These are phyloP conservation scores for Nymphaea colorata DNA, from an alignment of 164 flowering plant species.

Conservation along the genomic window DNA sequence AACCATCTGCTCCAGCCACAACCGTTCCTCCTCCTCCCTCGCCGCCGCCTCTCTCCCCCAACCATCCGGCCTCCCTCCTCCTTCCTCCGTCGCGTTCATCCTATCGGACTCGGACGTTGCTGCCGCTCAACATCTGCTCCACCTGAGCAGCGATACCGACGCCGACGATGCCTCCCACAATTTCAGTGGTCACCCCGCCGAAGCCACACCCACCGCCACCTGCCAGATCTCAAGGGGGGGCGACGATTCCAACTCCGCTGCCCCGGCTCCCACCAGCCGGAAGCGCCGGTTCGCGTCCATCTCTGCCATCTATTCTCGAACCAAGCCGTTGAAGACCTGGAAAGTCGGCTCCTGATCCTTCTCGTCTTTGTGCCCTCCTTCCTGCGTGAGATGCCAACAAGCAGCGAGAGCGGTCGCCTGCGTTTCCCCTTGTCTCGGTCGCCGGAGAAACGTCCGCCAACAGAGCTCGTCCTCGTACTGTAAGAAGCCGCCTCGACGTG, in stretches of 20 bases:
- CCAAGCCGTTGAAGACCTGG: slow-evolving; percentile 7
- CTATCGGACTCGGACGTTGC: slow-evolving; percentile 1
- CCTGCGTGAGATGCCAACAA: not conserved
- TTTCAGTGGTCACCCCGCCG: no score
- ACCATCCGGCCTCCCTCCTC: not conserved
- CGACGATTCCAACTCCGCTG: not conserved
- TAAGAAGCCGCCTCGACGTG: no score
- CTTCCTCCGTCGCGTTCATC: not conserved
- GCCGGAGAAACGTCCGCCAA: no score
- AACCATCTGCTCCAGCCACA: not conserved
- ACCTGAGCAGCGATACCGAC: not conserved
- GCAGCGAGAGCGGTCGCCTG: not conserved
- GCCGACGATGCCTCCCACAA: not conserved
- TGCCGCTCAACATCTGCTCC: not conserved
- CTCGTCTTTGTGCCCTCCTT: not conserved
- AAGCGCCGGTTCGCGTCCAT: slow-evolving; percentile 6
- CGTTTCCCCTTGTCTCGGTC: not conserved
- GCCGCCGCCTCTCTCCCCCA: not conserved
- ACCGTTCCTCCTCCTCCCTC: not conserved
- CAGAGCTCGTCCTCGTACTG: no score
- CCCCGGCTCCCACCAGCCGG: slow-evolving; percentile 2
- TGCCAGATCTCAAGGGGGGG: slow-evolving; percentile 1
- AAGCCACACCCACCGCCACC: slow-evolving; percentile 1
- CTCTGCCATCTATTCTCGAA: slow-evolving; percentile 3
- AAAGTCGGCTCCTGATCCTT: not conserved